Evolutionary conservation across 805 yeast species (phyloP), one percentile per base, ranked within the genome.

Genomic region (Clavispora carvajalis): DNA sequence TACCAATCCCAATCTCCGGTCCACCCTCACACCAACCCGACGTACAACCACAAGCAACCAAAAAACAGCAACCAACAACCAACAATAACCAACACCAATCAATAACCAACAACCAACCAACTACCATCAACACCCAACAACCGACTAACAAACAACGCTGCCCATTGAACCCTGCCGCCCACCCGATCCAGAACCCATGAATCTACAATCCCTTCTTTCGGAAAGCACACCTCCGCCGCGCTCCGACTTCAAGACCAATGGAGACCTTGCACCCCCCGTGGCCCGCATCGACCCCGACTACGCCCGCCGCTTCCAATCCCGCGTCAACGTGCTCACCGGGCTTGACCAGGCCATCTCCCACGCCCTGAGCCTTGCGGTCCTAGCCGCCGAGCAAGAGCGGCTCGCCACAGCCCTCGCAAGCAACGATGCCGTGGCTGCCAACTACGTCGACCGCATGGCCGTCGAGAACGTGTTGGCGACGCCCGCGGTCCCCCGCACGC

Each of bases 391-490:
- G 42, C 42, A 33, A 22, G 44, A 39, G 17, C 39, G 39, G 19
- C 33, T 46, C 31, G 36, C 33, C 18, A 26, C 49, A 23, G 34
- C 48, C 36, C 38, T 49, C 41, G 36, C 47, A 33, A 13, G 51
- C 25, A 49, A 63, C 17, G 49, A 55, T 36, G 52, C 54, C 16
- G 36, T 61, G 17, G 52, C 66, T 10, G 41, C 57, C 35, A 63
- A 60, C 45, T 65, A 59, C 45, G 51, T 65, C 22, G 69, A 65
- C 24, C 52, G 70, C 13, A 61, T 62, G 17, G 59, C 65, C 12
- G 57, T 67, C 16, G 70, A 65, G 41, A 67, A 61, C 40, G 53
- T 63, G 19, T 51, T 62, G 30, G 43, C 61, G 19, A 19, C n/a
- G 13, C 31, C 23, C 25, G 10, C 38, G 21, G 33, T 13, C 25